A percentile compares a stretch with the other conserved stretches of the same genome.
phyloP scores from a whole-genome alignment of 345 rosid genomes.

The Aquilaria malaccensis region DNA sequence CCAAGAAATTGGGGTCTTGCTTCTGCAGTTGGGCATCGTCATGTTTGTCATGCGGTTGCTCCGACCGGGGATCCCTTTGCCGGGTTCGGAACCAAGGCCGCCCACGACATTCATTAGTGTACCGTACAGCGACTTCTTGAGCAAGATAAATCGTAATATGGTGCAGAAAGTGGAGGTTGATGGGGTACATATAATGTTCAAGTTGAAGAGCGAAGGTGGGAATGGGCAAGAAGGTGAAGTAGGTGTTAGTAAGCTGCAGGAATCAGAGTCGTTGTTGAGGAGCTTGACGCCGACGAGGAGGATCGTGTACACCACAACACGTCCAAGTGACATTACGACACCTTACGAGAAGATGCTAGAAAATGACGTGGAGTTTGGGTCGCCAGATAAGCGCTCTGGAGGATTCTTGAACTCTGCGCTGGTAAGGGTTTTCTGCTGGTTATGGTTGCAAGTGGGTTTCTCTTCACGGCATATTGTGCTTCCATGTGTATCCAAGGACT shows the following conservation, averaged over 20 bases:
- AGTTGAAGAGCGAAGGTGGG: conserved; percentile 52
- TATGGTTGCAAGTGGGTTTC: too few species aligned
- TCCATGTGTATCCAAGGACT: not conserved
- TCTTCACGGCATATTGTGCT: not conserved
- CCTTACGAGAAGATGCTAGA: conserved; percentile 95
- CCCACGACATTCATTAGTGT: conserved; percentile 59
- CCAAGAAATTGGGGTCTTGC: conserved; percentile 68
- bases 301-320: conserved; percentile 69
- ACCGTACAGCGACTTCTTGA: conserved; percentile 84
- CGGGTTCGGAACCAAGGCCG: conserved; percentile 72
- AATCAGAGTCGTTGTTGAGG: conserved; percentile 51
- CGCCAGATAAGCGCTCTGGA: conserved; percentile 81
- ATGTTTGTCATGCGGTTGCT: conserved; percentile 81
- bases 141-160: conserved; percentile 53
- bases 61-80: conserved; percentile 78
- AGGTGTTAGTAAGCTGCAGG: conserved; percentile 36
- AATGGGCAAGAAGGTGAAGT: conserved; percentile 32
- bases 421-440: conserved; percentile 31
- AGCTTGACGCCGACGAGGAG: conserved; percentile 52
- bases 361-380: conserved; percentile 83
- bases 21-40: conserved; percentile 69
- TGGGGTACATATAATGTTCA: conserved; percentile 80
- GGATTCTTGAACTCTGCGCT: conserved; percentile 75
- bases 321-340: conserved; percentile 77
- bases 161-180: conserved; percentile 89